These are phyloP conservation scores for Boechera retrofracta DNA, from an alignment of 345 rosid genomes.

Conservation along the genomic window DNA sequence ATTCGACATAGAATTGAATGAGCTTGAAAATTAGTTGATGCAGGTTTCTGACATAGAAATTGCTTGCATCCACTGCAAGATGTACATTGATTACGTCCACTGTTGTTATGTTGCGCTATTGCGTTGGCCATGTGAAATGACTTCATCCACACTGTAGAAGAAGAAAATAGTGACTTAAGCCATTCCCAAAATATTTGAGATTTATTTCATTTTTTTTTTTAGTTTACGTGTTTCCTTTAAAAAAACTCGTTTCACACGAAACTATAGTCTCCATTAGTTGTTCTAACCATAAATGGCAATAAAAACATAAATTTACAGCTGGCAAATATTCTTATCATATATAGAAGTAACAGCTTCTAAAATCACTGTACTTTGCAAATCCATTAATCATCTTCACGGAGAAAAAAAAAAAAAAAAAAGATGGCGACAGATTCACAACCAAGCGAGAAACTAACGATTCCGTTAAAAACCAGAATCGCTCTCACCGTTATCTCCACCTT, in stretches of 20 bases:
- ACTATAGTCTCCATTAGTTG: slow-evolving; percentile 18
- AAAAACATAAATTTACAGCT: slow-evolving; percentile 20
- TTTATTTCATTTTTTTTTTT: background rate
- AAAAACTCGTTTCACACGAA: slow-evolving; percentile 18
- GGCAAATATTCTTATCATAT: background rate
- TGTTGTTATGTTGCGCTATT: background rate
- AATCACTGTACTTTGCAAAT: background rate
- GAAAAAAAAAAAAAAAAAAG: background rate
- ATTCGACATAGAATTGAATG: slow-evolving; percentile 20
- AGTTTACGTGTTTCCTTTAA: slow-evolving; percentile 4
- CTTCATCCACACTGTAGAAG: slow-evolving; percentile 11
- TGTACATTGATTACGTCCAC: slow-evolving; percentile 30
- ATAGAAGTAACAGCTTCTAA: background rate
- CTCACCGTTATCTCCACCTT: slow-evolving; percentile 49
- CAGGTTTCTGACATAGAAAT: slow-evolving; percentile 19
- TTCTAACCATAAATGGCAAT: slow-evolving; percentile 21
- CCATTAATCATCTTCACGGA: background rate
- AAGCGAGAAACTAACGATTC: slow-evolving; percentile 51
- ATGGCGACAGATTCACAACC: slow-evolving; percentile 39
- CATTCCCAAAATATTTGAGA: background rate
- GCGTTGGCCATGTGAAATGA: slow-evolving; percentile 18
- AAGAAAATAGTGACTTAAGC: background rate
- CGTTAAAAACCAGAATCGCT: slow-evolving; percentile 63
- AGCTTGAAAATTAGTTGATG: slow-evolving; percentile 1
- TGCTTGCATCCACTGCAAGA: slow-evolving; percentile 24